phyloP scores from a whole-genome alignment of 2,329 filamentous ascomycete species.

The Ilyonectria robusta region DNA sequence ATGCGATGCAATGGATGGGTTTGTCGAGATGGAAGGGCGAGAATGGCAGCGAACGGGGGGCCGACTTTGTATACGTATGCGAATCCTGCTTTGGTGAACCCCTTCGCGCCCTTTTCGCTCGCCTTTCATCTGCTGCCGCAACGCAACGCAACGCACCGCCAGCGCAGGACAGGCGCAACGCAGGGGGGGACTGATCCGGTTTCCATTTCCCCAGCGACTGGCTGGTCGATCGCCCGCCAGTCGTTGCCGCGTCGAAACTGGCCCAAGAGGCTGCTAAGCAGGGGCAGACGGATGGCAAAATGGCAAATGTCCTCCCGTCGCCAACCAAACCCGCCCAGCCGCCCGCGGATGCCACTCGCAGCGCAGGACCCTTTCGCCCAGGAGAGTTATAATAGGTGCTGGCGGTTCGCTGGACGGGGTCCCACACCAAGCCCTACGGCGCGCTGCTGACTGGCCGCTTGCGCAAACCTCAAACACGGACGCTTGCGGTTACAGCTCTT shows the following conservation, averaged over 20 bases:
- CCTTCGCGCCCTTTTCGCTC: neutral
- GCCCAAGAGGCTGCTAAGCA: neutral
- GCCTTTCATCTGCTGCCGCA: neutral
- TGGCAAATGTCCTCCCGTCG: slow-evolving; percentile 5
- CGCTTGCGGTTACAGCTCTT: slow-evolving; percentile 26
- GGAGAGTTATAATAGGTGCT: neutral
- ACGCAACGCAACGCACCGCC: slow-evolving; percentile 20
- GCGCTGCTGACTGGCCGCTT: slow-evolving; percentile 13
- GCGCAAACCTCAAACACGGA: slow-evolving; percentile 25
- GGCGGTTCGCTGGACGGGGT: neutral
- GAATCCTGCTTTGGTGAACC: slow-evolving; percentile 3
- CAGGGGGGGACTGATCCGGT: slow-evolving; percentile 6
- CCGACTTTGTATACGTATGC: slow-evolving; percentile 25
- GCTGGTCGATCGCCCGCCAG: slow-evolving; percentile 8
- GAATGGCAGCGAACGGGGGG: slow-evolving; percentile 15
- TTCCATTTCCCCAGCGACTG: slow-evolving; percentile 1
- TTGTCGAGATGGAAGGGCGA: slow-evolving; percentile 31
- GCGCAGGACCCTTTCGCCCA: neutral
- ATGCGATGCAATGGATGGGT: slow-evolving; percentile 17
- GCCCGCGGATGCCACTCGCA: slow-evolving; percentile 8
- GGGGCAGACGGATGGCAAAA: neutral
- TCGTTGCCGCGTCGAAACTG: slow-evolving; percentile 4
- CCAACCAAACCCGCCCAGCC: slow-evolving; percentile 24
- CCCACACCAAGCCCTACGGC: neutral
- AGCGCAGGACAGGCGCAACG: slow-evolving; percentile 19